Conservation (phyloP, 495 filamentous ascomycete genomes). For the Podospora conica region DNA sequence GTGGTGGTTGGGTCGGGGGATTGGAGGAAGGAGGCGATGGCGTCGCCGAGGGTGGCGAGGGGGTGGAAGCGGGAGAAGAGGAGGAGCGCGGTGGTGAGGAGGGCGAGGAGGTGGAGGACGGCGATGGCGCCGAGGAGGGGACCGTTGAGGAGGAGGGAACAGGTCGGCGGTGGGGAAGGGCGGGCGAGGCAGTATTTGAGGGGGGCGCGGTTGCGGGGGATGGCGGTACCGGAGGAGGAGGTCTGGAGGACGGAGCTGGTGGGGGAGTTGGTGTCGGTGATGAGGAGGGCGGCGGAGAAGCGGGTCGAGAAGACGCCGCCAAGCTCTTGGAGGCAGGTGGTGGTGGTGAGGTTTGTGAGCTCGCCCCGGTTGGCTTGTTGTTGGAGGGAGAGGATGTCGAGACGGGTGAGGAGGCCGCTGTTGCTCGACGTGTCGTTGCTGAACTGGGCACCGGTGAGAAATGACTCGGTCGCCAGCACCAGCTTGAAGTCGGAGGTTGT, state of each 20-base stretch:
- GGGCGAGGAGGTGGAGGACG: slow-evolving; percentile 34
- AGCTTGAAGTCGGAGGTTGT: slow-evolving; percentile 30
- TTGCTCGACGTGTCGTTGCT: slow-evolving; percentile 30
- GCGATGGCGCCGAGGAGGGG: slow-evolving; percentile 35
- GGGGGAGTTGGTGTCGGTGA: slow-evolving; percentile 24
- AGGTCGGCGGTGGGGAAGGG: slow-evolving; percentile 22
- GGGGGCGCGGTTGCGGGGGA: slow-evolving; percentile 15
- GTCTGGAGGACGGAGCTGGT: slow-evolving; percentile 31
- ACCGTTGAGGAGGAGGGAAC: slow-evolving; percentile 36
- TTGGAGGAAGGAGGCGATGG: slow-evolving; percentile 41
- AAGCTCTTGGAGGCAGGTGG: slow-evolving; percentile 26
- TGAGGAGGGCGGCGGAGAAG: slow-evolving; percentile 31
- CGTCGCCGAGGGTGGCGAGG: slow-evolving; percentile 40
- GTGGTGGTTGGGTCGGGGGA: slow-evolving; percentile 30
- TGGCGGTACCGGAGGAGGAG: slow-evolving; percentile 14
- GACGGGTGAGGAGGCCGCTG: slow-evolving; percentile 24
- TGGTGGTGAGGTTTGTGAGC: slow-evolving; percentile 23
- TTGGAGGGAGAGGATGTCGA: slow-evolving; percentile 33
- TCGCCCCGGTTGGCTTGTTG: slow-evolving; percentile 21
- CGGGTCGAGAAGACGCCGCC: slow-evolving; percentile 25
- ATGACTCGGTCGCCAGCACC: slow-evolving; percentile 33
- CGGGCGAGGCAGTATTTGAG: slow-evolving; percentile 33
- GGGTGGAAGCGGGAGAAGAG: slow-evolving; percentile 35
- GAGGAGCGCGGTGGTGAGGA: slow-evolving; percentile 29
- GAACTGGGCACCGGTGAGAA: slow-evolving; percentile 32